Evolutionary conservation across 73 alveolate species (phyloP), one percentile per base, ranked within the genome.

Genomic region (Loxodes magnus): DNA sequence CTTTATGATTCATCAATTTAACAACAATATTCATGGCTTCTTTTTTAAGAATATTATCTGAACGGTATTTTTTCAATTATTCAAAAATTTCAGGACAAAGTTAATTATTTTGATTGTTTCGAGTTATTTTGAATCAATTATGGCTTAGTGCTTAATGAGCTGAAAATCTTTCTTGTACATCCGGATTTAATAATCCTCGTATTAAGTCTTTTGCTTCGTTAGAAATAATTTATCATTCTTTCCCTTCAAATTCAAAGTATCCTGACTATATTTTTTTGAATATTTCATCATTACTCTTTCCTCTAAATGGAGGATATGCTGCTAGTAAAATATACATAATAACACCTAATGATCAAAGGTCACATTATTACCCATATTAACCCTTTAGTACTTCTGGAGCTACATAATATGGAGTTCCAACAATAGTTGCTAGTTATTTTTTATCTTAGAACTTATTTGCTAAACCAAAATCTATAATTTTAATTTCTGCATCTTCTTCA

Each of bases 381-480:
- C 75, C 75, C 21, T 63, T 46, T 26, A 61, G 30, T 23, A 57
- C 66, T 46, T 57, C 71, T 24, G 71, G 71, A 41, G 71, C 71
- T 29, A 41, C 15, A 24, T 46, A 46, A 24, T 46, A 46, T 20
- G 60, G 60, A 24, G 60, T 46, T 15, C 60, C 60, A 21, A 24
- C 60, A 24, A 46, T 15, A 0, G 52, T 9, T 7, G 15, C n/a
- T 49, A 46, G 10, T 10, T 30, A 16, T 39, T 39, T 39, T 9
- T 39, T 16, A 0, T 12, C 7, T n/a, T 23, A 39, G 30, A 39
- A 39, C 31, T 56, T 12, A 26, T 44, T 69, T 1, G 82, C 57
- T 49, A 85, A 51, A 10, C 96, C 96, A 59, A 85, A 85, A 60
- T 85, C 96, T 21, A 76, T 64, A 43, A 85, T 61, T 77, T 88